These are phyloP conservation scores for Acer campestre DNA, from an alignment of 345 rosid genomes.

Conservation along the genomic window DNA sequence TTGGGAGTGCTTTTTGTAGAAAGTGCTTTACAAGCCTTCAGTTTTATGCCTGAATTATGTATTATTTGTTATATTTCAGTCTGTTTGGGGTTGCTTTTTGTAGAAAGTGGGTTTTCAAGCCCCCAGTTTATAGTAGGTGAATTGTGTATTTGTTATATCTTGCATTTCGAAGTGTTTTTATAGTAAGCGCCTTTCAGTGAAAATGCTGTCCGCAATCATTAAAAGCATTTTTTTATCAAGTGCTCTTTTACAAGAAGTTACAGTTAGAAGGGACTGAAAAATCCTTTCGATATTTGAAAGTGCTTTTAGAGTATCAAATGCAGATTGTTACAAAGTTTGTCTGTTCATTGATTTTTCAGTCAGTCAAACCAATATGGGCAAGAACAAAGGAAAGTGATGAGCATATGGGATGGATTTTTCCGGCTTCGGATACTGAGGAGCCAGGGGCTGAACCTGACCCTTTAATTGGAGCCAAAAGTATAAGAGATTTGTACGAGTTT, in stretches of 20 bases:
- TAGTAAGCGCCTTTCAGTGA: neutral
- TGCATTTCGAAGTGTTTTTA: too few species aligned
- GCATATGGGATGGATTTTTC: conserved; percentile 94
- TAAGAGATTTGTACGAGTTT: conserved; percentile 78
- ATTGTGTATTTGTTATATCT: neutral
- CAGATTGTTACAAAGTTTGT: neutral
- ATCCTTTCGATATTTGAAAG: neutral
- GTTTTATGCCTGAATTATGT: neutral
- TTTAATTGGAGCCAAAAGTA: conserved; percentile 72
- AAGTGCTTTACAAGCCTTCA: neutral
- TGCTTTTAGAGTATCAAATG: neutral
- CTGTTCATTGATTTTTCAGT: conserved; percentile 41
- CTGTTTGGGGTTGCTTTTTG: neutral
- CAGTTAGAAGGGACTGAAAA: neutral
- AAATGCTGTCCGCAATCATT: neutral
- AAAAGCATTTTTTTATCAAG: neutral
- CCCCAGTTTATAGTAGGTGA: neutral
- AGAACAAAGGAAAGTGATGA: conserved; percentile 82
- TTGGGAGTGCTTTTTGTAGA: neutral
- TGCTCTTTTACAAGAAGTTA: neutral
- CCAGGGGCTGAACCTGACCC: conserved; percentile 77
- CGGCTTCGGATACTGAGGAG: conserved; percentile 58
- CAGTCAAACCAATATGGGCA: conserved; percentile 87
- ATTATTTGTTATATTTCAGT: neutral
- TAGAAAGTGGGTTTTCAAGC: neutral